Conservation (phyloP, 2,329 filamentous ascomycete species). For the Dothistroma septosporum region DNA sequence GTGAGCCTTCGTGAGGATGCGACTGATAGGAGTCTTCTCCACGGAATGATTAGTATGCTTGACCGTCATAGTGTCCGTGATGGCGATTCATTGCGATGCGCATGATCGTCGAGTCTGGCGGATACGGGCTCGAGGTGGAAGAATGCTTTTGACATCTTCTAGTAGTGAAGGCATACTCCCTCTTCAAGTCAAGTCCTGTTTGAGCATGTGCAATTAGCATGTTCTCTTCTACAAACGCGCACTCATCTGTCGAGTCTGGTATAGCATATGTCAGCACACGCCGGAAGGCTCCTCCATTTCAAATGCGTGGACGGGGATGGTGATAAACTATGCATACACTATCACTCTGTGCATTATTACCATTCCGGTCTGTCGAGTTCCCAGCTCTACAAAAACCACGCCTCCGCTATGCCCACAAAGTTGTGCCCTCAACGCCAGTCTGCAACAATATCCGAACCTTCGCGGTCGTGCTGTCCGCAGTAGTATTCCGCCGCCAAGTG, state of each 20-base stretch:
- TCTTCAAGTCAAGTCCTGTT: neutral
- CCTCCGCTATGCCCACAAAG: neutral
- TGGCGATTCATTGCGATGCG: neutral
- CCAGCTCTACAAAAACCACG: neutral
- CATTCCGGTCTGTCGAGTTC: neutral
- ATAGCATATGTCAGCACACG: neutral
- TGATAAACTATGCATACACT: neutral
- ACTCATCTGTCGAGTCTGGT: neutral
- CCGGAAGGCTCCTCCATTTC: too few relatives aligned
- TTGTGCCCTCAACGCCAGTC: neutral
- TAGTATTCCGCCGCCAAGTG: neutral
- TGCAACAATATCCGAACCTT: neutral
- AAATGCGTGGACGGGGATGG: neutral
- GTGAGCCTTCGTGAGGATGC: neutral
- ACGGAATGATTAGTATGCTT: neutral
- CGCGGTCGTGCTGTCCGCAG: neutral
- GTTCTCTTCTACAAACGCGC: neutral
- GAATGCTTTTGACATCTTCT: neutral
- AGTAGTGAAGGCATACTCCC: neutral
- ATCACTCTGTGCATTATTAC: neutral
- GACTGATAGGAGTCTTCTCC: neutral
- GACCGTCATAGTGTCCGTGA: neutral
- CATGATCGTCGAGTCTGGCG: neutral
- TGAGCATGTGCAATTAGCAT: neutral
- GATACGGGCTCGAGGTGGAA: neutral